These are phyloP conservation scores for Magnolia officinalis DNA, from an alignment of 164 flowering plant genomes.

Conservation along the genomic window DNA sequence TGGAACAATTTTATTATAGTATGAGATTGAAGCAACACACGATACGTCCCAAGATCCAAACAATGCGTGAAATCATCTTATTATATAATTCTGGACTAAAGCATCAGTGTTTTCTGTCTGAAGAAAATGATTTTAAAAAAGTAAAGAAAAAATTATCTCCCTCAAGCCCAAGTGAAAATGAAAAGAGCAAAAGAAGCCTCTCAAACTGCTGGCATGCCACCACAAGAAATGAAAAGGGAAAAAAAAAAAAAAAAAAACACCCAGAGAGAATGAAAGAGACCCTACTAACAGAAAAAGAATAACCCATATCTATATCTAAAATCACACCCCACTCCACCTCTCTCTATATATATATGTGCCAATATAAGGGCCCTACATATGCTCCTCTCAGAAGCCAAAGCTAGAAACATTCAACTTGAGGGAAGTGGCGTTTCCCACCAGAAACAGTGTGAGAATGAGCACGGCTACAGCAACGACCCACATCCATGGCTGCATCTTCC, in stretches of 20 bases:
- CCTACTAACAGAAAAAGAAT: conserved; percentile 19
- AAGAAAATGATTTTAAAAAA: no score
- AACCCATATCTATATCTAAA: conserved; percentile 8
- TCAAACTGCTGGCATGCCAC: not conserved
- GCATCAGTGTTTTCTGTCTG: conserved; percentile 6
- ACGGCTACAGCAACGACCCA: conserved; percentile 28
- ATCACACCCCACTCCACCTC: conserved; percentile 2
- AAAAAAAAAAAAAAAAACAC: conserved; percentile 3
- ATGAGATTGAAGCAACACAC: no score
- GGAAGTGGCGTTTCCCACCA: conserved; percentile 36
- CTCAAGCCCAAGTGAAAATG: conserved; percentile 2
- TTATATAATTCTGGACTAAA: conserved; percentile 11
- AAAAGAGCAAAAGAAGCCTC: not conserved
- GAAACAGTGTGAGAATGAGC: conserved; percentile 38
- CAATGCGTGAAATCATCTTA: conserved; percentile 2
- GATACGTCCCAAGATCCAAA: not conserved
- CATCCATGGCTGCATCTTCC: conserved; percentile 64
- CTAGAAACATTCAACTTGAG: conserved; percentile 20
- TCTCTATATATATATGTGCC: not conserved
- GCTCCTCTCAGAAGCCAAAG: conserved; percentile 25
- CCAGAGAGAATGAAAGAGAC: conserved; percentile 2
- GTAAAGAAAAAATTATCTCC: conserved; percentile 3
- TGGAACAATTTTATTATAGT: no score
- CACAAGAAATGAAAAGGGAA: not conserved
- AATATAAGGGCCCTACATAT: not conserved